These are phyloP conservation scores for Exophiala dermatitidis DNA, from an alignment of 2,329 filamentous ascomycete species.

Conservation along the genomic window DNA sequence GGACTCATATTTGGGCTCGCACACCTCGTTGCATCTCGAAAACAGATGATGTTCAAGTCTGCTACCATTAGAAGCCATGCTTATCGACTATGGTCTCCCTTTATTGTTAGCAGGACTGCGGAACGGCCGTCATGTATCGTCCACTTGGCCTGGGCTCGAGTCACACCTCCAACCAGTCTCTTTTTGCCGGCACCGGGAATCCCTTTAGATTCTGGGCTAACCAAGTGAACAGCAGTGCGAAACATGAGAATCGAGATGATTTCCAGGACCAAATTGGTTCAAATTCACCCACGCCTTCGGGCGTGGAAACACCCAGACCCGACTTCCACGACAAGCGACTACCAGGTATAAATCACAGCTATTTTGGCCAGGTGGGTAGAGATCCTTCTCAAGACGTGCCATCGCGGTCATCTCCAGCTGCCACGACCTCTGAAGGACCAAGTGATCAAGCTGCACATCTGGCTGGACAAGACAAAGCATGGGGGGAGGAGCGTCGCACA, in stretches of 20 bases:
- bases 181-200: constrained; percentile 3
- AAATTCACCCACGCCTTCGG: constrained; percentile 75
- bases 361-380: constrained; percentile 99
- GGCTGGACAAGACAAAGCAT: constrained; percentile 6
- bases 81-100: neutral
- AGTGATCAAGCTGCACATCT: constrained; percentile 11
- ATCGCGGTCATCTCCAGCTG: constrained; percentile 36
- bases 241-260: constrained; percentile 36
- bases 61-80: neutral
- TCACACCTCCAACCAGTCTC: constrained; percentile 2
- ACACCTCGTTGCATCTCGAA: constrained; percentile 1
- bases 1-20: neutral
- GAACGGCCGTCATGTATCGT: constrained; percentile 1
- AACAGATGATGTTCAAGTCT: neutral
- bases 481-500: constrained; percentile 27
- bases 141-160: neutral
- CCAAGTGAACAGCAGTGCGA: constrained; percentile 21
- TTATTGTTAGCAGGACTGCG: neutral
- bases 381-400: constrained; percentile 55
- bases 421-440: constrained; percentile 25
- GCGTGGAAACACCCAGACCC: constrained; percentile 85
- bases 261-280: constrained; percentile 52
- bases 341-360: constrained; percentile 88
- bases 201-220: constrained; percentile 14
- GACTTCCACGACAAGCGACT: constrained; percentile 91